phyloP scores from a whole-genome alignment of 2,329 filamentous ascomycete species.

The Botryotinia narcissicola region DNA sequence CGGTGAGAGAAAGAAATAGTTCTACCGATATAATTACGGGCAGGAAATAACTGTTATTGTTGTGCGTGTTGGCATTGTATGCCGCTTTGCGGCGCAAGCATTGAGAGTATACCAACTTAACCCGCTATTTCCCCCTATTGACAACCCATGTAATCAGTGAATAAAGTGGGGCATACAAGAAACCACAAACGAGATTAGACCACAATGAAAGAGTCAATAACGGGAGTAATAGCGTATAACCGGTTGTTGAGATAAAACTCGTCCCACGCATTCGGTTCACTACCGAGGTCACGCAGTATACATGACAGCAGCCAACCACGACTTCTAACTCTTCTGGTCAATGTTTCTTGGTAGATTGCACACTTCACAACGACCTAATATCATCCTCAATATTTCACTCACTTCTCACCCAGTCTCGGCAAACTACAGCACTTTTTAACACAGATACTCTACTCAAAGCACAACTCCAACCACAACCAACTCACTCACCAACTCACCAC shows the following conservation, averaged over 20 bases:
- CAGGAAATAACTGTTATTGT: not conserved
- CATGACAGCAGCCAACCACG: not conserved
- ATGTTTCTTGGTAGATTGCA: not conserved
- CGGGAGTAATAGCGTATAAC: not conserved
- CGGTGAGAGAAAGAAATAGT: not conserved
- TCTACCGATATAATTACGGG: not conserved
- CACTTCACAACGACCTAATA: not conserved
- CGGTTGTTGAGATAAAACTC: not conserved
- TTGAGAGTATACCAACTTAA: not conserved
- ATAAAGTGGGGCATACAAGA: not conserved
- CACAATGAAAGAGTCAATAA: not conserved
- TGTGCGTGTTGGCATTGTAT: not conserved
- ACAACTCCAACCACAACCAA: no score
- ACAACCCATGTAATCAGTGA: not conserved
- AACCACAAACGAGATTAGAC: not conserved
- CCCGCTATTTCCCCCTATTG: not conserved
- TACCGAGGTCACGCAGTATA: not conserved
- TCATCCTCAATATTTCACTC: no score
- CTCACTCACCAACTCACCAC: no score
- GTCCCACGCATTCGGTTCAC: not conserved
- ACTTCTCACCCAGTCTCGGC: not conserved
- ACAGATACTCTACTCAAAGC: no score
- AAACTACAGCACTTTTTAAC: not conserved
- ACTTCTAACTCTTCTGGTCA: no score
- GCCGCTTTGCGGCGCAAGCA: not conserved